Percentiles rank a stretch among this genome's conserved stretches.
These are phyloP conservation scores for Ogataea parapolymorpha DNA, from an alignment of 805 yeast genomes.

Conservation along the genomic window DNA sequence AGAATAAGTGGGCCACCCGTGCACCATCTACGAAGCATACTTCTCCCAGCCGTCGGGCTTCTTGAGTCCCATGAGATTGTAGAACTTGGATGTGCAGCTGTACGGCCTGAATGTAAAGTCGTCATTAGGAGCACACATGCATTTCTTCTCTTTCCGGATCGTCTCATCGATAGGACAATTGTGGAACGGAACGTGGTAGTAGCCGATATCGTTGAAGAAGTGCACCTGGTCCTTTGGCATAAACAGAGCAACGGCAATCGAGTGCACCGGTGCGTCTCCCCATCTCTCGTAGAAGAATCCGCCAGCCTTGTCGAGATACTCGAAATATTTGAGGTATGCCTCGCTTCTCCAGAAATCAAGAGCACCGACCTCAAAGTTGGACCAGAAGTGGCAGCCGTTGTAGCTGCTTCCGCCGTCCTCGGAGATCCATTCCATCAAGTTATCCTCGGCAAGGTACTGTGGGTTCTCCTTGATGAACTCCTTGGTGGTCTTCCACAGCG, in stretches of 20 bases:
- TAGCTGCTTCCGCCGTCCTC: constrained; percentile 68
- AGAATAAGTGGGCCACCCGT: no score
- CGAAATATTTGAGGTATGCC: constrained; percentile 69
- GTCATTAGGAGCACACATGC: constrained; percentile 68
- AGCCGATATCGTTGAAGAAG: constrained; percentile 82
- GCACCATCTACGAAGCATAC: constrained; percentile 37
- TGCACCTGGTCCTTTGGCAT: constrained; percentile 68
- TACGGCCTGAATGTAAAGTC: constrained; percentile 78
- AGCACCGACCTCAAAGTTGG: constrained; percentile 80
- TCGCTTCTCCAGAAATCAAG: constrained; percentile 71
- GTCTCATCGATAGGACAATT: constrained; percentile 72
- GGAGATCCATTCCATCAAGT: constrained; percentile 66
- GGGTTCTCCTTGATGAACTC: constrained; percentile 60
- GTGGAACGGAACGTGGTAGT: constrained; percentile 77
- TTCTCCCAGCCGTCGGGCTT: constrained; percentile 74
- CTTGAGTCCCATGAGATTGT: constrained; percentile 47
- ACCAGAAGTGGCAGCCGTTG: constrained; percentile 88
- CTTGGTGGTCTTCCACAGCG: constrained; percentile 71
- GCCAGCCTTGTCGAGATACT: constrained; percentile 71
- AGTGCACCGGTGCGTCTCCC: constrained; percentile 95
- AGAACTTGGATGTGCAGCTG: constrained; percentile 67
- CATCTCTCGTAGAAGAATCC: constrained; percentile 93
- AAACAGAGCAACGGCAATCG: constrained; percentile 80
- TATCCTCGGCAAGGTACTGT: constrained; percentile 54
- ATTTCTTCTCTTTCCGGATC: constrained; percentile 55